phyloP scores from a whole-genome alignment of 805 yeast species.

The Wickerhamomyces mucosus region DNA sequence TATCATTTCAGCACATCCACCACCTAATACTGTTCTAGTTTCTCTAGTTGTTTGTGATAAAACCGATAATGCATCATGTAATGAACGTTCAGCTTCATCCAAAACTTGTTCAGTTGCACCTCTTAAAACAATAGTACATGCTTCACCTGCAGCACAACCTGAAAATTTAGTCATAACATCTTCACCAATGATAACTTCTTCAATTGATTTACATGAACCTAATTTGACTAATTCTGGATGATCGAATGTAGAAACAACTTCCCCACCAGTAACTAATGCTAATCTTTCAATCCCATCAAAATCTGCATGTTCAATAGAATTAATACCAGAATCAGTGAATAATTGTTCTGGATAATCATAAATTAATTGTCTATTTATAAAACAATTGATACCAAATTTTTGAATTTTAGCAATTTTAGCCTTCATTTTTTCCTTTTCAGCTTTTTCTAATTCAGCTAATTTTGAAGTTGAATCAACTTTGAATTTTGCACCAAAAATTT shows the following conservation, averaged over 20 bases:
- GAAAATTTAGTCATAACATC: slow-evolving; percentile 82
- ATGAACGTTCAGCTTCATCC: slow-evolving; percentile 94
- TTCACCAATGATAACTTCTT: slow-evolving; percentile 90
- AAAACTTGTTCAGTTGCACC: slow-evolving; percentile 97
- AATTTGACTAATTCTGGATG: slow-evolving; percentile 76
- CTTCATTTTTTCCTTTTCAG: slow-evolving; percentile 91
- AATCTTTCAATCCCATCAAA: slow-evolving; percentile 96
- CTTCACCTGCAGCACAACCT: slow-evolving; percentile 94
- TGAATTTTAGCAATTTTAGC: slow-evolving; percentile 81
- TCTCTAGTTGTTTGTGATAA: slow-evolving; percentile 90
- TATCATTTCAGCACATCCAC: slow-evolving; percentile 84
- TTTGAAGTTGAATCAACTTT: slow-evolving; percentile 93
- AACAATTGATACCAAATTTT: slow-evolving; percentile 78
- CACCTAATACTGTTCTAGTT: slow-evolving; percentile 79
- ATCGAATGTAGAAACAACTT: slow-evolving; percentile 94
- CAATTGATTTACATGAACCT: slow-evolving; percentile 84
- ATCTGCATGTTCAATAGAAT: slow-evolving; percentile 96
- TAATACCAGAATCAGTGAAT: slow-evolving; percentile 78
- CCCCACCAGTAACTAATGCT: slow-evolving; percentile 96
- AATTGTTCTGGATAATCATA: slow-evolving; percentile 98
- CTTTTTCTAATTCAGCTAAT: slow-evolving; percentile 85
- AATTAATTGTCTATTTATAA: slow-evolving; percentile 92
- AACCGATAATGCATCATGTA: slow-evolving; percentile 94
- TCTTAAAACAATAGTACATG: slow-evolving; percentile 90
- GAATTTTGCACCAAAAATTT: slow-evolving; percentile 95